Percentiles rank a stretch among this genome's conserved stretches.
phyloP scores from a whole-genome alignment of 2,329 filamentous ascomycete species.

The Rugonectria rugulosa region DNA sequence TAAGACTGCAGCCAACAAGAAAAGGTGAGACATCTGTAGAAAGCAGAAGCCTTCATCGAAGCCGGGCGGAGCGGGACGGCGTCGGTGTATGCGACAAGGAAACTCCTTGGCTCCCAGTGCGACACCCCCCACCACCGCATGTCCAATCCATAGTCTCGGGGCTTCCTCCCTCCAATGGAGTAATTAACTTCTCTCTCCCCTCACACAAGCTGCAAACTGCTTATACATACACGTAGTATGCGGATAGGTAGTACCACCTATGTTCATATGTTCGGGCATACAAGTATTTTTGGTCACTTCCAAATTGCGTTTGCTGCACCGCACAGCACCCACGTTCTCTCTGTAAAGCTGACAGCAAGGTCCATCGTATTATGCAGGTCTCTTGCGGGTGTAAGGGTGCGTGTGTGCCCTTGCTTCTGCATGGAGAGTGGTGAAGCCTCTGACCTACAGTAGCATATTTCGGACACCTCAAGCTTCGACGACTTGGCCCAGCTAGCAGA shows the following conservation, averaged over 20 bases:
- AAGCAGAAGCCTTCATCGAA: slow-evolving; percentile 21
- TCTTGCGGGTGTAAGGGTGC: slow-evolving; percentile 1
- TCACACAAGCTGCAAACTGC: too few species aligned
- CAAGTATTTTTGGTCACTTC: too few species aligned
- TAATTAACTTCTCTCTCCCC: too few species aligned
- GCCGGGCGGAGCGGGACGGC: slow-evolving; percentile 11
- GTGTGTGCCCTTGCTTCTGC: not conserved
- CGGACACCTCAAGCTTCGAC: slow-evolving; percentile 14
- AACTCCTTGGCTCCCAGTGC: slow-evolving; percentile 26
- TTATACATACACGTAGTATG: too few species aligned
- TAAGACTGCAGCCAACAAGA: slow-evolving; percentile 16
- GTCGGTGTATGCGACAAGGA: slow-evolving; percentile 30
- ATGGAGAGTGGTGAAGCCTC: slow-evolving; percentile 15
- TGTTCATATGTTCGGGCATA: too few species aligned
- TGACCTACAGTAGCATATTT: slow-evolving; percentile 1
- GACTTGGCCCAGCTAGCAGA: slow-evolving; percentile 16
- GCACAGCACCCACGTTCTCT: too few species aligned
- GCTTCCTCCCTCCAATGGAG: slow-evolving; percentile 20
- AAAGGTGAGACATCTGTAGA: slow-evolving; percentile 20
- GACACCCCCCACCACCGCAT: slow-evolving; percentile 27
- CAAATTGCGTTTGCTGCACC: slow-evolving; percentile 3
- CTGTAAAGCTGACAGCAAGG: too few species aligned
- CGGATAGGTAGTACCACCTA: too few species aligned
- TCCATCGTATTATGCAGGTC: too few species aligned
- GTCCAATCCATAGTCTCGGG: slow-evolving; percentile 31